Evolutionary conservation across 2,329 filamentous ascomycete genomes (phyloP).

Genomic region (Colletotrichum horii): DNA sequence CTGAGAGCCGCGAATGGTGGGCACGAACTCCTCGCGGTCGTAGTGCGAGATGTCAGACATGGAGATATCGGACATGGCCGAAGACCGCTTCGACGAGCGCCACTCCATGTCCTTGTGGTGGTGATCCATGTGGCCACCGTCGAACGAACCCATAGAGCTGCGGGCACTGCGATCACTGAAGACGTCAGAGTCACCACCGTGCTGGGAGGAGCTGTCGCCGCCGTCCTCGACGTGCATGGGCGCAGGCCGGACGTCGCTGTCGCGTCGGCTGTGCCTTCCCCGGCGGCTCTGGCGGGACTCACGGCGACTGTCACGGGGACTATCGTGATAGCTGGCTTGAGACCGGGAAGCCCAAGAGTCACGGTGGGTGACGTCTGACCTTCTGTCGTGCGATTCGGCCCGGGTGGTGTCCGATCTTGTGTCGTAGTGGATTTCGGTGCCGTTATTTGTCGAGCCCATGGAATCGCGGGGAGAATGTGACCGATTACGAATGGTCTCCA

Average conservation of each 20-base stretch:
- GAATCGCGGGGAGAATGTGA: constrained; percentile 6
- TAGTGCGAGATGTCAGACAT: constrained; percentile 41
- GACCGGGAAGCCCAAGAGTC: neutral
- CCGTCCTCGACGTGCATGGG: constrained; percentile 26
- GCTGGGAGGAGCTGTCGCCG: constrained; percentile 54
- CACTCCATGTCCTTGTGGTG: constrained; percentile 35
- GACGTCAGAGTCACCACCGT: constrained; percentile 60
- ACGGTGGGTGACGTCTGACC: constrained; percentile 6
- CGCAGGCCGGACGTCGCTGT: neutral
- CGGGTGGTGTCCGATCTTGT: constrained; percentile 26
- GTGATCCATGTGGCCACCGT: constrained; percentile 27
- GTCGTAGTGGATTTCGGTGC: constrained; percentile 31
- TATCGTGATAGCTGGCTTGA: neutral
- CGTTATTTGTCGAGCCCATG: constrained; percentile 28
- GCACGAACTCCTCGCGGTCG: constrained; percentile 51
- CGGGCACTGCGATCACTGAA: constrained; percentile 64
- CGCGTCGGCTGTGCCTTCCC: neutral
- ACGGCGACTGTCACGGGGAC: neutral
- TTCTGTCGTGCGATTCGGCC: constrained; percentile 1
- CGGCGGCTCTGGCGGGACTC: neutral
- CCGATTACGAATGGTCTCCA: constrained; percentile 27
- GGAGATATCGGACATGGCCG: constrained; percentile 57
- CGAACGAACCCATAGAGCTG: constrained; percentile 60
- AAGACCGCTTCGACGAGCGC: constrained; percentile 38
- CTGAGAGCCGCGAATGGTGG: constrained; percentile 62